Conservation (phyloP, 371 early-diverging fungal genomes). For the Mucor piriformis region DNA sequence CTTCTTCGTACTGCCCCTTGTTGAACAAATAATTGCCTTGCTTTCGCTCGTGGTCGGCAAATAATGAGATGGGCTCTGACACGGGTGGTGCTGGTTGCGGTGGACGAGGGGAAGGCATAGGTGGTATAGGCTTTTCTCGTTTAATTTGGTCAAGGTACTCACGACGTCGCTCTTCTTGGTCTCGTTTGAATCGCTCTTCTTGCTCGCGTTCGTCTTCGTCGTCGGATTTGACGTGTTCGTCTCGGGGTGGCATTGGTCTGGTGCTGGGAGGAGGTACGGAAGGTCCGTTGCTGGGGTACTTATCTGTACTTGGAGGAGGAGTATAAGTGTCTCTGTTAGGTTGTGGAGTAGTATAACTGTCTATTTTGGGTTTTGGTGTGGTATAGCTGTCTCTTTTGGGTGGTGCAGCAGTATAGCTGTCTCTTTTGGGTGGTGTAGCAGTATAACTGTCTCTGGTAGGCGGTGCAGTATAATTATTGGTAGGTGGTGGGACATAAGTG, state of each 20-base stretch:
- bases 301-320: neutral
- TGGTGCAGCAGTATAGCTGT: no score
- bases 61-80: conserved; percentile 13
- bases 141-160: conserved; percentile 21
- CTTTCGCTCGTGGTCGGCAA: conserved; percentile 51
- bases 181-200: conserved; percentile 58
- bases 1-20: conserved; percentile 86
- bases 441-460: no score
- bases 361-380: no score
- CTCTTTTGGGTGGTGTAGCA: no score
- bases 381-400: no score
- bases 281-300: neutral
- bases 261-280: neutral
- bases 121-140: conserved; percentile 18
- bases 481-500: no score
- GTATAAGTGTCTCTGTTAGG: neutral
- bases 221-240: neutral
- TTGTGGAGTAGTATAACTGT: no score
- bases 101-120: conserved; percentile 1
- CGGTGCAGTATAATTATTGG: no score
- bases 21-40: conserved; percentile 85
- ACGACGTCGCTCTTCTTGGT: conserved; percentile 21
- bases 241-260: neutral
- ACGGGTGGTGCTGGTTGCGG: neutral
- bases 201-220: conserved; percentile 50